These are phyloP conservation scores for Symbiodinium natans DNA, from an alignment of 73 alveolate genomes.

Conservation along the genomic window DNA sequence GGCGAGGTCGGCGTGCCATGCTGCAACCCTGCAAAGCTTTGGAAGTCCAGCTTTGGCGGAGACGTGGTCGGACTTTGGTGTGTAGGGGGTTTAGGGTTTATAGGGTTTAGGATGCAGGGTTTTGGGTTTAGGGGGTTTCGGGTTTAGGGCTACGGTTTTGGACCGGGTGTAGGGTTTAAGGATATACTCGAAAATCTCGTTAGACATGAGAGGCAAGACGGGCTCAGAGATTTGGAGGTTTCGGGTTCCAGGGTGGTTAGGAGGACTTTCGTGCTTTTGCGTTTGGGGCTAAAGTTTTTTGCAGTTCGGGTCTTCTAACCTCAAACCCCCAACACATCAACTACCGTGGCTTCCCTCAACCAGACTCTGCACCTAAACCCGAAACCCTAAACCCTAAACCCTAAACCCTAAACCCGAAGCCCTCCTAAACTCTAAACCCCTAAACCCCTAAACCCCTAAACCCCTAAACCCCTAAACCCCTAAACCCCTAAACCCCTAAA, in stretches of 20 bases:
- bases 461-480: too few species aligned
- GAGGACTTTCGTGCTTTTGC: background rate
- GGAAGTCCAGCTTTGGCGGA: background rate
- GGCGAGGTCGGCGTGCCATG: conserved; percentile 8
- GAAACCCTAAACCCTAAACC: too few species aligned
- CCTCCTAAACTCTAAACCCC: too few species aligned
- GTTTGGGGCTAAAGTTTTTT: background rate
- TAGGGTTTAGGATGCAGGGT: background rate
- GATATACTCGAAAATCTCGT: too few species aligned
- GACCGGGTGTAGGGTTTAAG: background rate
- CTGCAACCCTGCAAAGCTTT: background rate
- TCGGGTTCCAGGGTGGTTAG: background rate
- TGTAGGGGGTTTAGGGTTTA: background rate
- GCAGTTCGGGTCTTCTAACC: too few species aligned
- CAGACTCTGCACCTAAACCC: too few species aligned
- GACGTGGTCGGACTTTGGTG: background rate
- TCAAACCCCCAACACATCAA: too few species aligned
- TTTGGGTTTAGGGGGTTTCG: background rate
- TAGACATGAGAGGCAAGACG: too few species aligned
- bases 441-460: too few species aligned
- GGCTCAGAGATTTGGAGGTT: background rate
- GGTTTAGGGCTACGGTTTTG: background rate
- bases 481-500: too few species aligned
- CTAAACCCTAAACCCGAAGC: too few species aligned
- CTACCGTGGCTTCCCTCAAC: too few species aligned